phyloP scores from a whole-genome alignment of 2,329 filamentous ascomycete genomes.

The Fusarium tjaetaba region DNA sequence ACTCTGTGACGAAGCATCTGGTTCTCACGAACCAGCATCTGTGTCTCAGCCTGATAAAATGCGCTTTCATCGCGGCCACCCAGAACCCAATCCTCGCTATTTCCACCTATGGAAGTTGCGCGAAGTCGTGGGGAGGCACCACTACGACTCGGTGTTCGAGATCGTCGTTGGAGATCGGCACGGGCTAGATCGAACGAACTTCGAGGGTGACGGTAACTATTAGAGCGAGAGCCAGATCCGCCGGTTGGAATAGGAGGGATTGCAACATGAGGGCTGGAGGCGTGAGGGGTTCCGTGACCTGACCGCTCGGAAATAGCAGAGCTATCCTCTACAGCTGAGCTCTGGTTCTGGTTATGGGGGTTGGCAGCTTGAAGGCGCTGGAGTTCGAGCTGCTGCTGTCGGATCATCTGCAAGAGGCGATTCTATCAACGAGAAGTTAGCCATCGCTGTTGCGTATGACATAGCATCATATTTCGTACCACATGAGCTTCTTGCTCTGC shows the following conservation, averaged over 20 bases:
- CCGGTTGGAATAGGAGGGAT: conserved; percentile 46
- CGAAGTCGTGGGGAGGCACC: conserved; percentile 66
- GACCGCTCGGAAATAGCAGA: conserved; percentile 59
- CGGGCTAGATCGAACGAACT: conserved; percentile 69
- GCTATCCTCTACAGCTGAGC: conserved; percentile 56
- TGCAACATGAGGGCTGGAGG: conserved; percentile 48
- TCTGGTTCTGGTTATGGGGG: conserved; percentile 45
- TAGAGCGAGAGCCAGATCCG: conserved; percentile 62
- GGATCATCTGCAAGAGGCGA: conserved; percentile 79
- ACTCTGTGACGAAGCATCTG: conserved; percentile 83
- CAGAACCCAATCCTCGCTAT: conserved; percentile 69
- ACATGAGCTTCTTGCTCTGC: conserved; percentile 84
- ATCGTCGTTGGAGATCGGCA: conserved; percentile 65
- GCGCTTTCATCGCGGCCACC: conserved; percentile 78
- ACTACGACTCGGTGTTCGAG: conserved; percentile 67
- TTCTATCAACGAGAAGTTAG: conserved; percentile 60
- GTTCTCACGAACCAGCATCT: conserved; percentile 80
- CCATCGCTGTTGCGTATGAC: neutral
- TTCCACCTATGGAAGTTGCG: conserved; percentile 67
- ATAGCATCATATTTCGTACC: conserved; percentile 53
- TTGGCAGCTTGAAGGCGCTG: conserved; percentile 65
- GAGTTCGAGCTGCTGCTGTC: conserved; percentile 77
- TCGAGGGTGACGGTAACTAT: conserved; percentile 60
- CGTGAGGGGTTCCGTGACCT: conserved; percentile 49
- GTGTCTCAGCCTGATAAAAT: conserved; percentile 85